phyloP scores from a whole-genome alignment of 2,329 filamentous ascomycete genomes.

The Botrytis sinoallii region DNA sequence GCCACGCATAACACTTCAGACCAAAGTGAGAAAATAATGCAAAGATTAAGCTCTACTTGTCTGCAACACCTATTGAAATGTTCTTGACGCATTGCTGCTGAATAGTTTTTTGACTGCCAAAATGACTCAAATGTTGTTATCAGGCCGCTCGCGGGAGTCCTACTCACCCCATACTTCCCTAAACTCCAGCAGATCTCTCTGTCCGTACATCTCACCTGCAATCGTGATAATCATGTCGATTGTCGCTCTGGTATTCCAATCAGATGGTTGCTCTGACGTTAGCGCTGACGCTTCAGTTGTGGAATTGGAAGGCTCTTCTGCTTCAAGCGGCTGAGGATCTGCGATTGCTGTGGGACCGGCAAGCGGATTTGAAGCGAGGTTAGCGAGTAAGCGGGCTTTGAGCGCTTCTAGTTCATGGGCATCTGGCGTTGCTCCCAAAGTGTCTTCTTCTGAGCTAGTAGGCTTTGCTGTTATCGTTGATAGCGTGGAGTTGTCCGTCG shows the following conservation, averaged over 20 bases:
- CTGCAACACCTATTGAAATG: neutral
- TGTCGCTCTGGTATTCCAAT: conserved; percentile 54
- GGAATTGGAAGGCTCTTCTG: neutral
- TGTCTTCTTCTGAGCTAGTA: neutral
- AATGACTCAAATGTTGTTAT: neutral
- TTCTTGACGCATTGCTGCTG: neutral
- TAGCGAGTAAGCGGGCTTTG: conserved; percentile 8
- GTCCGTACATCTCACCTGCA: conserved; percentile 84
- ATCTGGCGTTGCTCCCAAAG: neutral
- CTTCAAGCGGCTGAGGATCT: neutral
- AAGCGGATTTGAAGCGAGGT: neutral
- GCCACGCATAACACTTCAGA: neutral
- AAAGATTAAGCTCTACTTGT: neutral
- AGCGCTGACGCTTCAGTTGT: neutral
- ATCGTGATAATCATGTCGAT: conserved; percentile 90
- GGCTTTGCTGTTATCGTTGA: neutral
- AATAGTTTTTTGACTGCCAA: neutral
- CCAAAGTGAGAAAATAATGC: neutral
- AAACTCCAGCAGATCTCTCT: conserved; percentile 78
- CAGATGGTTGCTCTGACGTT: conserved; percentile 26
- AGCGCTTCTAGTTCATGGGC: neutral
- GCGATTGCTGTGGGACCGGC: neutral
- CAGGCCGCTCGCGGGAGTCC: neutral
- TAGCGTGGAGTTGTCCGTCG: neutral
- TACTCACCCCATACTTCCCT: conserved; percentile 52